These are phyloP conservation scores for Antrodiella citrinella DNA, from an alignment of 768 basidiomycete genomes.

Conservation along the genomic window DNA sequence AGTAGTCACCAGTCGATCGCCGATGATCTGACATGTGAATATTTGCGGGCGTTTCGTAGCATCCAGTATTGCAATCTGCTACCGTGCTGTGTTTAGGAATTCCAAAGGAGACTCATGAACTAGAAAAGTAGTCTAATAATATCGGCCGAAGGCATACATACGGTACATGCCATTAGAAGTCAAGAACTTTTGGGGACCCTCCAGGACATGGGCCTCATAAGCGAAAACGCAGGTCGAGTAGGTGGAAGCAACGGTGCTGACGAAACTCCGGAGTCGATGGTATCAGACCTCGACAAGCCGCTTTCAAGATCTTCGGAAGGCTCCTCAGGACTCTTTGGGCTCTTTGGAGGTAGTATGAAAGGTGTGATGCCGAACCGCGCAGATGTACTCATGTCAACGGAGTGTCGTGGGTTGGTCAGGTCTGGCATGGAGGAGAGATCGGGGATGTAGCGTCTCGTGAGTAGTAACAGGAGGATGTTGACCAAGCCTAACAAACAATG, in stretches of 20 bases:
- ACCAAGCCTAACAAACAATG: constrained; percentile 19
- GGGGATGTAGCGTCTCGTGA: constrained; percentile 25
- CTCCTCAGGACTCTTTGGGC: background rate
- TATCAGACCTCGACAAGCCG: background rate
- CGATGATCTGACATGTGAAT: too few species aligned
- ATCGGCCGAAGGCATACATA: too few species aligned
- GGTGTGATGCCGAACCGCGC: constrained; percentile 24
- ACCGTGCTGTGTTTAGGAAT: too few species aligned
- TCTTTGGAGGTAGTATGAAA: constrained; percentile 15
- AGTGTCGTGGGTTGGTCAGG: constrained; percentile 19
- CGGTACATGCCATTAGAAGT: too few species aligned
- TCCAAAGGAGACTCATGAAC: too few species aligned
- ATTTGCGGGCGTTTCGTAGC: too few species aligned
- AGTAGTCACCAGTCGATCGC: too few species aligned
- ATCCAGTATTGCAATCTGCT: too few species aligned
- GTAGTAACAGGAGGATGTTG: constrained; percentile 24
- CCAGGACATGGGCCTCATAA: background rate
- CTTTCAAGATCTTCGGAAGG: background rate
- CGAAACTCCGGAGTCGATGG: background rate
- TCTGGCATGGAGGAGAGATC: constrained; percentile 17
- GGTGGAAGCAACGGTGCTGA: background rate
- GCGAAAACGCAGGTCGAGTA: background rate
- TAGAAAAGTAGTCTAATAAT: too few species aligned
- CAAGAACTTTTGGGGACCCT: too few species aligned
- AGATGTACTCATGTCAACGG: constrained; percentile 15